Evolutionary conservation across 2,329 filamentous ascomycete genomes (phyloP).

Genomic region (Fusarium zealandicum): DNA sequence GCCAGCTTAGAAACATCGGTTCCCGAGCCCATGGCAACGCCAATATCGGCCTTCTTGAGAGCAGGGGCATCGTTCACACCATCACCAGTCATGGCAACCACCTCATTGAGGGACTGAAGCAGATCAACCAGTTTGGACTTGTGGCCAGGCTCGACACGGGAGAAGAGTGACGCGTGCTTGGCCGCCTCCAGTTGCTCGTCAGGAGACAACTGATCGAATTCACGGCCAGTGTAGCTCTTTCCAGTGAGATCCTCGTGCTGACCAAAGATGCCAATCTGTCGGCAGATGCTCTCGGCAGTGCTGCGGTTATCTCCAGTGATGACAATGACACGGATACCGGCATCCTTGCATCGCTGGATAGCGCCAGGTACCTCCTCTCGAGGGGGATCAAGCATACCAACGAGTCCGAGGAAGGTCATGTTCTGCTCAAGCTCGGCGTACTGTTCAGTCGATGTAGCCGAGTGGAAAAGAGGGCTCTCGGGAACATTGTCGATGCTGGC

Average conservation of each 20-base stretch:
- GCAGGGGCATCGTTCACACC: conserved; percentile 98
- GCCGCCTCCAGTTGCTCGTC: conserved; percentile 84
- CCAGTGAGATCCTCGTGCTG: conserved; percentile 80
- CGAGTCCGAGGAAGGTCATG: conserved; percentile 91
- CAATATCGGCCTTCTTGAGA: conserved; percentile 98
- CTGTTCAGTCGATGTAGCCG: conserved; percentile 81
- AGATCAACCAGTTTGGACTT: conserved; percentile 98
- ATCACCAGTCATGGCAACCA: conserved; percentile 99
- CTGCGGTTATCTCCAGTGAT: conserved; percentile 98
- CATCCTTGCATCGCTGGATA: conserved; percentile 87
- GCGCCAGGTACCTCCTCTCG: conserved; percentile 88
- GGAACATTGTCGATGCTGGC: conserved; percentile 82
- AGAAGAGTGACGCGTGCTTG: conserved; percentile 88
- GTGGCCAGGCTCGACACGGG: conserved; percentile 91
- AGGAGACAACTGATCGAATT: conserved; percentile 87
- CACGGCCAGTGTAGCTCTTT: conserved; percentile 93
- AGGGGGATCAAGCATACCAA: conserved; percentile 96
- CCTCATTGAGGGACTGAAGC: conserved; percentile 88
- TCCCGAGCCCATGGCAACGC: conserved; percentile 97
- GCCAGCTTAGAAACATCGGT: conserved; percentile 97
- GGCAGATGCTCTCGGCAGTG: conserved; percentile 96
- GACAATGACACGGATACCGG: conserved; percentile 95
- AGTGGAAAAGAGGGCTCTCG: conserved; percentile 71
- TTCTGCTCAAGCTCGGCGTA: conserved; percentile 90
- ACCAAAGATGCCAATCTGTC: conserved; percentile 93